Evolutionary conservation across 306 rosid species (phyloP).

Genomic region (cucumber (Cucumis sativus)): Cucumber_9930_V3 NC_026660.2:6054001-6054500

Average conservation of each 20-base stretch:
- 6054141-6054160: background rate
- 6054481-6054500: no score
- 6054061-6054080: background rate
- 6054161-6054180: slow-evolving; percentile 41
- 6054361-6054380: no score
- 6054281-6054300: slow-evolving; percentile 48
- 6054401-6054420: no score
- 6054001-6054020: slow-evolving; percentile 32
- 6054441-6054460: no score
- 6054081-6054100: background rate
- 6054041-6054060: slow-evolving; percentile 38
- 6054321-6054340: slow-evolving; percentile 25
- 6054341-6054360: no score
- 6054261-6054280: slow-evolving; percentile 48
- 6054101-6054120: background rate
- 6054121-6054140: background rate
- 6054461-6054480: no score
- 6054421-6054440: no score
- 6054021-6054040: slow-evolving; percentile 29
- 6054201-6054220: slow-evolving; percentile 24
- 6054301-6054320: slow-evolving; percentile 56
- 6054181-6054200: slow-evolving; percentile 48
- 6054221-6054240: slow-evolving; percentile 78
- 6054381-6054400: no score
- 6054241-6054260: slow-evolving; percentile 93